phyloP scores from a whole-genome alignment of 1,139 yeast genomes.

The Hansenula lynferdii region DNA sequence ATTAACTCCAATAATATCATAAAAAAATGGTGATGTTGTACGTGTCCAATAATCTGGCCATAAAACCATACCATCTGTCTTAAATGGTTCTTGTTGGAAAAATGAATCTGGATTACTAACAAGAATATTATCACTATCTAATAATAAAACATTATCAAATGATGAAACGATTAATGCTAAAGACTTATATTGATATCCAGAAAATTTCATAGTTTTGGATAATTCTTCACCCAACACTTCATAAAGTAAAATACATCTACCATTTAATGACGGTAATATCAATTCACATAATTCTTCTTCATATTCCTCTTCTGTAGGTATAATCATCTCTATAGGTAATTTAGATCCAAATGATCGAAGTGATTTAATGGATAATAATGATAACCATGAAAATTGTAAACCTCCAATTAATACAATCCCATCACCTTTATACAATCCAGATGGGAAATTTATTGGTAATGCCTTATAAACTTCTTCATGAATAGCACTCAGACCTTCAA shows the following conservation, averaged over 20 bases:
- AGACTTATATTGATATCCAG: constrained; percentile 57
- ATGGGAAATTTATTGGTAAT: constrained; percentile 38
- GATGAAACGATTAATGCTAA: constrained; percentile 51
- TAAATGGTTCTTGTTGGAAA: constrained; percentile 34
- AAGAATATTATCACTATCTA: constrained; percentile 62
- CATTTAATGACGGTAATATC: constrained; percentile 45
- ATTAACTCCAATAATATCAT: constrained; percentile 46
- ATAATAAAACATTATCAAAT: constrained; percentile 49
- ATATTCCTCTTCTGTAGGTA: constrained; percentile 47
- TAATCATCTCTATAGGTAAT: constrained; percentile 56
- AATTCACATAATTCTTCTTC: constrained; percentile 49
- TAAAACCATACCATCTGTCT: constrained; percentile 31
- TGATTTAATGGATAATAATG: constrained; percentile 58
- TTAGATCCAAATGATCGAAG: constrained; percentile 51
- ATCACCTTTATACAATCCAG: constrained; percentile 47
- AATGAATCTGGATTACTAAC: constrained; percentile 47
- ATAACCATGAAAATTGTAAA: constrained; percentile 67
- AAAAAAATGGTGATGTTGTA: constrained; percentile 53
- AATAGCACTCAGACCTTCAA: constrained; percentile 38
- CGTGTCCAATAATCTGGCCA: constrained; percentile 78
- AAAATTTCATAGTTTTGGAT: constrained; percentile 31
- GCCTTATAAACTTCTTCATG: constrained; percentile 49
- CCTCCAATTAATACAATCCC: constrained; percentile 86
- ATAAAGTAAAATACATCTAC: constrained; percentile 48
- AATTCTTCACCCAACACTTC: constrained; percentile 27